Conservation (phyloP, 495 filamentous ascomycete genomes). For the Daldinia caldariorum region DNA sequence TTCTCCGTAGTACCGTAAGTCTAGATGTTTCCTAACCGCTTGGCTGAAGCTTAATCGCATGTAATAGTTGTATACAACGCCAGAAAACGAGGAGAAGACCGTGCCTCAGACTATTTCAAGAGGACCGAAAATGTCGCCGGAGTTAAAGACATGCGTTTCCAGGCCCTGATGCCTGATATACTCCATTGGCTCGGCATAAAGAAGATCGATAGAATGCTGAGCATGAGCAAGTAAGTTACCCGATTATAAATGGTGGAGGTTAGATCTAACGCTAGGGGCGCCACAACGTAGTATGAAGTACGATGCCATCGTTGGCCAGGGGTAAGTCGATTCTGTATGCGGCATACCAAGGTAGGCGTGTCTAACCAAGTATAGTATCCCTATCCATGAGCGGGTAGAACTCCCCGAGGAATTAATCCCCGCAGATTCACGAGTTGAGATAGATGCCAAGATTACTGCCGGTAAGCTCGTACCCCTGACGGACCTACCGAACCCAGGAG, state of each 20-base stretch:
- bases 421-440: conserved; percentile 93
- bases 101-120: conserved; percentile 96
- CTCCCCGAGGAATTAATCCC: conserved; percentile 96
- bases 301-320: conserved; percentile 95
- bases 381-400: conserved; percentile 90
- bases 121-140: conserved; percentile 97
- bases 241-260: conserved; percentile 17
- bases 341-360: conserved; percentile 23
- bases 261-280: conserved; percentile 33
- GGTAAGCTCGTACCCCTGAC: conserved; percentile 70
- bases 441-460: conserved; percentile 97
- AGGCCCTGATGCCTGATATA: conserved; percentile 99
- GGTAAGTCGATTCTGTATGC: conserved; percentile 58
- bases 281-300: conserved; percentile 83
- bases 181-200: conserved; percentile 98
- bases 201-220: conserved; percentile 98
- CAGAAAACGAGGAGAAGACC: conserved; percentile 82
- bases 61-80: conserved; percentile 89
- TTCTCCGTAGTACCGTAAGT: conserved; percentile 58
- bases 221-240: conserved; percentile 88
- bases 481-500: conserved; percentile 13
- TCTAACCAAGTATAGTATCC: conserved; percentile 66
- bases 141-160: conserved; percentile 98
- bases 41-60: conserved; percentile 45
- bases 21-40: neutral